Percentiles rank a stretch among this genome's conserved stretches.
These are phyloP conservation scores for Lepraria neglecta DNA, from an alignment of 495 filamentous ascomycete species.

Conservation along the genomic window DNA sequence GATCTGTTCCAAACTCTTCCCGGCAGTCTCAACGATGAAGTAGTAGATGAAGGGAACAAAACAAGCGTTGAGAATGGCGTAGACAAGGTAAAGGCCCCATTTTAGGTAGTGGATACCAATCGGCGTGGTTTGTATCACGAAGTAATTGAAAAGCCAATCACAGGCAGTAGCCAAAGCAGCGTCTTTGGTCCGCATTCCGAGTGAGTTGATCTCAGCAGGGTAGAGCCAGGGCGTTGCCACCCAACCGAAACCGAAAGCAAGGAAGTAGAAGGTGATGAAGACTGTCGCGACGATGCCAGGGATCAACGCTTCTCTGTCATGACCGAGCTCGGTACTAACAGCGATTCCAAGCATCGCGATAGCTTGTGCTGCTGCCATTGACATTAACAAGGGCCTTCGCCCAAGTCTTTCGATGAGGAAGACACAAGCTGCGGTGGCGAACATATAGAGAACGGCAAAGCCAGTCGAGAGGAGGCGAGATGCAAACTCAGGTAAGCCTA, in stretches of 20 bases:
- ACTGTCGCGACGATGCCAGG: slow-evolving; percentile 39
- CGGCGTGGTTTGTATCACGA: slow-evolving; percentile 44
- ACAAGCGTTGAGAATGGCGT: slow-evolving; percentile 33
- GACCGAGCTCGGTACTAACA: slow-evolving; percentile 27
- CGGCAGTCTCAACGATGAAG: slow-evolving; percentile 50
- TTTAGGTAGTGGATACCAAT: slow-evolving; percentile 37
- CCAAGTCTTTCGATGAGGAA: slow-evolving; percentile 71
- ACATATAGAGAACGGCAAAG: slow-evolving; percentile 68
- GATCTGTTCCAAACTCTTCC: slow-evolving; percentile 32
- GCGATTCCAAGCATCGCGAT: slow-evolving; percentile 32
- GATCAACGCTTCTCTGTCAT: slow-evolving; percentile 16
- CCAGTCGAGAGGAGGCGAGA: slow-evolving; percentile 72
- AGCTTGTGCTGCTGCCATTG: slow-evolving; percentile 48
- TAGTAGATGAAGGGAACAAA: slow-evolving; percentile 59
- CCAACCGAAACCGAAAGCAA: slow-evolving; percentile 54
- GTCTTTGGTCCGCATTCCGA: slow-evolving; percentile 51
- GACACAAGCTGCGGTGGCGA: slow-evolving; percentile 67
- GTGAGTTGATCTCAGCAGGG: slow-evolving; percentile 54
- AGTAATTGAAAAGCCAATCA: slow-evolving; percentile 46
- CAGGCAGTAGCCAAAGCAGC: slow-evolving; percentile 44
- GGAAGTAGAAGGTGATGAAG: slow-evolving; percentile 50
- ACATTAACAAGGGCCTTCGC: slow-evolving; percentile 58
- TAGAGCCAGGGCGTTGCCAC: slow-evolving; percentile 50
- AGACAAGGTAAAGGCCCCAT: slow-evolving; percentile 38
- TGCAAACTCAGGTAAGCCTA: slow-evolving; percentile 62